phyloP scores from a whole-genome alignment of 2,329 filamentous ascomycete species.

The Paecilomyces sp. region DNA sequence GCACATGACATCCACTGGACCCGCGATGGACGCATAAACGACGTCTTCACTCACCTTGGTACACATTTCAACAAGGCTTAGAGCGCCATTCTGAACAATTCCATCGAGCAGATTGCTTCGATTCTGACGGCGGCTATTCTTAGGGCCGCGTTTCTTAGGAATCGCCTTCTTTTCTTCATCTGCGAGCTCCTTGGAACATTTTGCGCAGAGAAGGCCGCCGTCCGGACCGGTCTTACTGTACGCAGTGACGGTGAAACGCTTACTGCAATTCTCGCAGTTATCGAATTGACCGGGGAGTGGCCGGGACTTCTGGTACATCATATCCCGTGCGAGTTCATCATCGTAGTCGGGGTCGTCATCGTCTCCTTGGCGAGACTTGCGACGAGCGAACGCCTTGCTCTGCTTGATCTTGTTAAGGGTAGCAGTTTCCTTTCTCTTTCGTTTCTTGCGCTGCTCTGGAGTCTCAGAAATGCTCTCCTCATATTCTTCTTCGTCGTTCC shows the following conservation, averaged over 20 bases:
- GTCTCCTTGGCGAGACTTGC: conserved; percentile 31
- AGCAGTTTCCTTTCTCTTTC: conserved; percentile 48
- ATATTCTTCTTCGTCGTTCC: conserved; percentile 21
- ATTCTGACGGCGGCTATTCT: conserved; percentile 62
- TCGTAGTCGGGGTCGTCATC: conserved; percentile 40
- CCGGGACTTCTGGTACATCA: conserved; percentile 49
- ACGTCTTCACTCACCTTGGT: conserved; percentile 39
- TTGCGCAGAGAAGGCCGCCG: conserved; percentile 78
- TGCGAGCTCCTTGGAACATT: conserved; percentile 68
- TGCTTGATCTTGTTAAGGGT: conserved; percentile 40
- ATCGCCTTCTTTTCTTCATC: conserved; percentile 56
- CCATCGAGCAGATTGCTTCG: conserved; percentile 85
- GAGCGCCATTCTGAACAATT: conserved; percentile 35
- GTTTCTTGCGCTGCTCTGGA: conserved; percentile 44
- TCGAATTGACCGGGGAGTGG: conserved; percentile 78
- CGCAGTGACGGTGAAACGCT: conserved; percentile 85
- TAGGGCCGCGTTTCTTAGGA: conserved; percentile 48
- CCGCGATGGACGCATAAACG: not conserved
- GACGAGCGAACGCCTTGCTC: conserved; percentile 44
- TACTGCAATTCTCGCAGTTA: conserved; percentile 77
- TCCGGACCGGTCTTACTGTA: conserved; percentile 76
- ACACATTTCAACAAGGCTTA: conserved; percentile 48
- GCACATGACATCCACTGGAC: not conserved
- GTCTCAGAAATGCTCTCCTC: conserved; percentile 35
- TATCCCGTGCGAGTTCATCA: conserved; percentile 40